These are phyloP conservation scores for Pezicula rhizophila DNA, from an alignment of 2,329 filamentous ascomycete species.

Conservation along the genomic window DNA sequence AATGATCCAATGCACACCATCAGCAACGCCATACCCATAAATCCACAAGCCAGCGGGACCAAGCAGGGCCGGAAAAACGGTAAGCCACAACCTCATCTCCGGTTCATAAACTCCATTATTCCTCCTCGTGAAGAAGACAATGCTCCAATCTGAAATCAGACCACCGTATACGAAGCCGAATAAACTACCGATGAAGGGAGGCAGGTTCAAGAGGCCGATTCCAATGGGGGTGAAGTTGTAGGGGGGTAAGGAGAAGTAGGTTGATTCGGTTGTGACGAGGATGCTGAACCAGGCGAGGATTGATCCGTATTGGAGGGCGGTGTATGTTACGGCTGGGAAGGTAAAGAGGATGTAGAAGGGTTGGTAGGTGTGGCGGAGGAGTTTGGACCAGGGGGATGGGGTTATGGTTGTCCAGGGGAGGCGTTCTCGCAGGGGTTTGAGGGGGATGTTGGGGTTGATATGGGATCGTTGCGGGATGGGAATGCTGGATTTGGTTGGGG, in stretches of 20 bases:
- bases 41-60: conserved; percentile 5
- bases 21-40: conserved; percentile 4
- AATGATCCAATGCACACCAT: conserved; percentile 7
- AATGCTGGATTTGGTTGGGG: too few species aligned
- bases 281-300: conserved; percentile 33
- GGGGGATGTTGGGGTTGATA: conserved; percentile 21
- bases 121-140: conserved; percentile 28
- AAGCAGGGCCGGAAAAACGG: not conserved
- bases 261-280: conserved; percentile 29
- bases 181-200: conserved; percentile 33
- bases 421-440: conserved; percentile 37
- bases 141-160: conserved; percentile 30
- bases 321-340: conserved; percentile 33
- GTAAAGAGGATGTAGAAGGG: conserved; percentile 30
- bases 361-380: conserved; percentile 31
- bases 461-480: too few species aligned
- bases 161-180: conserved; percentile 29
- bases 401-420: conserved; percentile 27
- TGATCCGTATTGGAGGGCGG: conserved; percentile 30
- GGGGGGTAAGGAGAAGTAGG: conserved; percentile 30
- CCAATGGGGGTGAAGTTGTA: conserved; percentile 33
- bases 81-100: conserved; percentile 29
- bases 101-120: conserved; percentile 34
- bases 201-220: conserved; percentile 34
- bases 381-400: conserved; percentile 20